These are phyloP conservation scores for Erodium maritimum DNA, from an alignment of 345 rosid species.

Conservation along the genomic window DNA sequence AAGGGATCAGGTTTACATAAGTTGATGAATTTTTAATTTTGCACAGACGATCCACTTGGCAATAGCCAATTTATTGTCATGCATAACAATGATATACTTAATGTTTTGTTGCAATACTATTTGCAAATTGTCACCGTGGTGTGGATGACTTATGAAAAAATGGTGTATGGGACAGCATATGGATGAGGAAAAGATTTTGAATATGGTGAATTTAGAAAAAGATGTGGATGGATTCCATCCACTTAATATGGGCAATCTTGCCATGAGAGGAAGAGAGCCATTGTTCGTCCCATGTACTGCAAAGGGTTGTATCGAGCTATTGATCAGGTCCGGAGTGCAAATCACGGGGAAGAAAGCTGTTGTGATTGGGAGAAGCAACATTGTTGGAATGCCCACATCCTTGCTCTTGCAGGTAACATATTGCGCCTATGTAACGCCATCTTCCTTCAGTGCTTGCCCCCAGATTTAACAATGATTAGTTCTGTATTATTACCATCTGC, in stretches of 20 bases:
- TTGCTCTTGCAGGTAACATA: constrained; percentile 68
- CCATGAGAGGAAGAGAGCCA: constrained; percentile 91
- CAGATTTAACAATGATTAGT: neutral
- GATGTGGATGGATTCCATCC: constrained; percentile 94
- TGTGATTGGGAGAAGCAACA: constrained; percentile 89
- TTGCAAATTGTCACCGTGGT: constrained; percentile 10
- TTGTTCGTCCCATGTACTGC: constrained; percentile 77
- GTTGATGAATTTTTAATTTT: neutral
- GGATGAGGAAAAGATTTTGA: constrained; percentile 66
- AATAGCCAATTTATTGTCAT: constrained; percentile 1
- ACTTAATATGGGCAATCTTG: constrained; percentile 72
- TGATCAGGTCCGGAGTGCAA: constrained; percentile 63
- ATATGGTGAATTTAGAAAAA: constrained; percentile 55
- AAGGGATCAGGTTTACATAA: neutral
- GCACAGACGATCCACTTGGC: neutral
- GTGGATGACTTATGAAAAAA: constrained; percentile 9
- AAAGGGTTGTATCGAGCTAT: constrained; percentile 73
- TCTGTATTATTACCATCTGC: constrained; percentile 24
- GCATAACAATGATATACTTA: constrained; percentile 7
- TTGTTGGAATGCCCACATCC: constrained; percentile 74
- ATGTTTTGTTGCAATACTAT: constrained; percentile 14
- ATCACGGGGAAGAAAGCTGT: constrained; percentile 70
- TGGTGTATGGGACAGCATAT: constrained; percentile 53
- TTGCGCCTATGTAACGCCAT: neutral
- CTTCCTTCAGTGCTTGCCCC: neutral